phyloP scores from a whole-genome alignment of 148 eudicot genomes.

The Camellia granthamiana region DNA sequence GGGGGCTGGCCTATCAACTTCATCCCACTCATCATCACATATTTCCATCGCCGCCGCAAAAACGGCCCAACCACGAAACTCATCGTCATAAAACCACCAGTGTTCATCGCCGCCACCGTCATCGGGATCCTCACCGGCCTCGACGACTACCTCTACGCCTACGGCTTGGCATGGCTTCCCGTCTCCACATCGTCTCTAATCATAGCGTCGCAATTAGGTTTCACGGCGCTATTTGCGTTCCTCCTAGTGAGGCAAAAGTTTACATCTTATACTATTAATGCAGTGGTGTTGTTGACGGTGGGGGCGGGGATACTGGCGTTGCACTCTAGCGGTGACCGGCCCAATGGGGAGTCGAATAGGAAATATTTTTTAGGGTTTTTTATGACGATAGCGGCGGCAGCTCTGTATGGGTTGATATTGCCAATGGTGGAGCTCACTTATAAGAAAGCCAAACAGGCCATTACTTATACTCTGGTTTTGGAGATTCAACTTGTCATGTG shows the following conservation, averaged over 20 bases:
- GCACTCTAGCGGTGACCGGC: slow-evolving; percentile 45
- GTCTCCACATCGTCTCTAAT: slow-evolving; percentile 58
- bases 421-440: slow-evolving; percentile 56
- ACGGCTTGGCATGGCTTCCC: slow-evolving; percentile 52
- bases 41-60: slow-evolving; percentile 21
- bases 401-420: slow-evolving; percentile 43
- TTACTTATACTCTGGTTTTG: slow-evolving; percentile 51
- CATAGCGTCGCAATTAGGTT: slow-evolving; percentile 52
- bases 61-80: slow-evolving; percentile 18
- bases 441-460: slow-evolving; percentile 32
- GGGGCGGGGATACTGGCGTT: slow-evolving; percentile 60
- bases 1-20: slow-evolving; percentile 57
- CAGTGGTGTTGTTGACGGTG: slow-evolving; percentile 47
- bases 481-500: slow-evolving; percentile 60
- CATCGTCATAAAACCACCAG: slow-evolving; percentile 24
- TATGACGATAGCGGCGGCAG: slow-evolving; percentile 44
- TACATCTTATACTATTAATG: slow-evolving; percentile 54
- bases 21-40: slow-evolving; percentile 30
- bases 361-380: slow-evolving; percentile 47
- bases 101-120: slow-evolving; percentile 24
- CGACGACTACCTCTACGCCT: slow-evolving; percentile 57
- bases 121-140: slow-evolving; percentile 48
- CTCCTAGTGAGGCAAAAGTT: slow-evolving; percentile 56
- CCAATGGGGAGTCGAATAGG: slow-evolving; percentile 28
- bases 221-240: slow-evolving; percentile 58